A percentile compares a stretch with the other conserved stretches of the same genome.
phyloP scores from a whole-genome alignment of 2,329 filamentous ascomycete species.

The Helminthosporium solani region DNA sequence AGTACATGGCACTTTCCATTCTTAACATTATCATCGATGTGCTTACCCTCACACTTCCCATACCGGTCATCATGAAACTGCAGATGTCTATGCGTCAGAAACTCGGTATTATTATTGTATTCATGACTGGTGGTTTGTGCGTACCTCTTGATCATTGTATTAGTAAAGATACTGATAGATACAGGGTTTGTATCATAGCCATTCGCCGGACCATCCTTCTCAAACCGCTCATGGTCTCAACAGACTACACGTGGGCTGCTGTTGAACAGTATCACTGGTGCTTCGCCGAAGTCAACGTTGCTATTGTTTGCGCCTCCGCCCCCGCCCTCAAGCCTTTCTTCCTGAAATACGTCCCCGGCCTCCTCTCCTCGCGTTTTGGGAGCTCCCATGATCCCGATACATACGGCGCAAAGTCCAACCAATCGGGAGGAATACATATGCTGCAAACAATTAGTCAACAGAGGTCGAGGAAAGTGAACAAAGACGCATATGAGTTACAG shows the following conservation, averaged over 20 bases:
- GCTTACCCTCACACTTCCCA: slow-evolving; percentile 1
- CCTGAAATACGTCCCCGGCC: slow-evolving; percentile 2
- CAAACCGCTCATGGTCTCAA: slow-evolving; percentile 5
- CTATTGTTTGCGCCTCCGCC: slow-evolving; percentile 9
- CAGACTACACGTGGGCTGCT: slow-evolving; percentile 11
- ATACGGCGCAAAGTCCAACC: background rate
- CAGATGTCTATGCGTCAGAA: slow-evolving; percentile 6
- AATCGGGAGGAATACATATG: too few relatives aligned
- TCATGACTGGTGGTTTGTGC: slow-evolving; percentile 7
- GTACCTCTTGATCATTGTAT: background rate
- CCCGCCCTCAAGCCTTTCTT: slow-evolving; percentile 11
- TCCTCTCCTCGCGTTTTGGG: slow-evolving; percentile 2
- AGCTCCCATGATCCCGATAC: background rate
- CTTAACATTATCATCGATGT: slow-evolving; percentile 13
- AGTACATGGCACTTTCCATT: slow-evolving; percentile 12
- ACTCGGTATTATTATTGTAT: slow-evolving; percentile 1
- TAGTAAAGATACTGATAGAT: background rate
- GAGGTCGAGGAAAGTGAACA: too few relatives aligned
- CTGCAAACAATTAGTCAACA: too few relatives aligned
- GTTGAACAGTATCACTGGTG: slow-evolving; percentile 15
- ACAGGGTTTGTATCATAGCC: slow-evolving; percentile 8
- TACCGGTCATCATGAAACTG: slow-evolving; percentile 1
- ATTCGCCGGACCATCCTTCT: slow-evolving; percentile 6
- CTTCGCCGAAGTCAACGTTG: slow-evolving; percentile 12
- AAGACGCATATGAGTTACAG: too few relatives aligned